Evolutionary conservation across 2,329 filamentous ascomycete genomes (phyloP).

Genomic region (Microascus cirrosus): DNA sequence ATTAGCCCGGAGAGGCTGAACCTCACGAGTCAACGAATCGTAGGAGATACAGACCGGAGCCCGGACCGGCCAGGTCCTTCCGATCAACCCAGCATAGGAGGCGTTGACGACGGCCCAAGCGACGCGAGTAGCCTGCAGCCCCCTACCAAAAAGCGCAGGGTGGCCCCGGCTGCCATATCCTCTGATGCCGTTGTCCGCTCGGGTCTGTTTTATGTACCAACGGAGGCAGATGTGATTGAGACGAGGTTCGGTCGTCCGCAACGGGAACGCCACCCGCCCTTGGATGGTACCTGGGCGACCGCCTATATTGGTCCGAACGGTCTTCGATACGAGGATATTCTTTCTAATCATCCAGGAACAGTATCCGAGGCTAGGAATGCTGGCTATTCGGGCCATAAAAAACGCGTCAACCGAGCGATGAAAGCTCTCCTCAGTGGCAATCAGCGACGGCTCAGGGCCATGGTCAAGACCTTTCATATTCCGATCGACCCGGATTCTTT

Average conservation of each 20-base stretch:
- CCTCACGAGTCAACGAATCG: too few relatives aligned
- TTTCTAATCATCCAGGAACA: background rate
- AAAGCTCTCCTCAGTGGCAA: background rate
- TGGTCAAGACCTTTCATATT: background rate
- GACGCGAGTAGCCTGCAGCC: background rate
- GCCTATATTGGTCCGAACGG: background rate
- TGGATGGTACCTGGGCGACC: background rate
- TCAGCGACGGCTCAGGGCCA: background rate
- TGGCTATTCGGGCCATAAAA: background rate
- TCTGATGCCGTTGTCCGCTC: background rate
- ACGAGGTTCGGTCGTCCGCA: background rate
- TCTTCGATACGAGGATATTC: background rate
- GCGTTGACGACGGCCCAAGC: background rate
- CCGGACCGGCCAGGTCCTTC: background rate
- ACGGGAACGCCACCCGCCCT: background rate
- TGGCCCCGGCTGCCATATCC: background rate
- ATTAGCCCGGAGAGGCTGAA: too few relatives aligned
- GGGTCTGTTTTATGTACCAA: background rate
- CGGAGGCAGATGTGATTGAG: background rate
- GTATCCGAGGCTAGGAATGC: background rate
- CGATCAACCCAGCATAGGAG: background rate
- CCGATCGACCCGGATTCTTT: background rate
- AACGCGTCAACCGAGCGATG: background rate
- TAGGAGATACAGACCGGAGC: background rate
- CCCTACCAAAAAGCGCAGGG: background rate